Percentiles rank a stretch among this genome's conserved stretches.
These are phyloP conservation scores for Coelastrella sp. DNA, from an alignment of 139 green algal genomes.

Conservation along the genomic window DNA sequence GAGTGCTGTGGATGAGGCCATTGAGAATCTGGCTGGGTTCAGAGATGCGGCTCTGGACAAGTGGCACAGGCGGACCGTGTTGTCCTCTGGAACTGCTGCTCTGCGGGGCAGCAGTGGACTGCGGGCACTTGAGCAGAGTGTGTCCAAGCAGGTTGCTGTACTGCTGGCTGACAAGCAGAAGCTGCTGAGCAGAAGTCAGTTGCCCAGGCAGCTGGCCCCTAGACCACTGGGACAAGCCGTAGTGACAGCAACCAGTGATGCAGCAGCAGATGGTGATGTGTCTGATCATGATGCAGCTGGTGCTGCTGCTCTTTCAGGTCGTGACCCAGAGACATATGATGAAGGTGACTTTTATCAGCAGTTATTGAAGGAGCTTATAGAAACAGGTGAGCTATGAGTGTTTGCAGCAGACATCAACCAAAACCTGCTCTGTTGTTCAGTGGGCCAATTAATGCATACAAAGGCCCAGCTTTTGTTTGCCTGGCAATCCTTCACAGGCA, in stretches of 20 bases:
- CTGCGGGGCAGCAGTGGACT: conserved; percentile 62
- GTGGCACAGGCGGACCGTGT: conserved; percentile 85
- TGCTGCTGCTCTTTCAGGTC: background rate
- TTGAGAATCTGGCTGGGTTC: conserved; percentile 61
- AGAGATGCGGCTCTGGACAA: conserved; percentile 80
- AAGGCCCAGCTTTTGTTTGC: too few relatives aligned
- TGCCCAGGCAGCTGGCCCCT: conserved; percentile 52
- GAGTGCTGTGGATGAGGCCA: conserved; percentile 28
- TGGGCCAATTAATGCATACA: too few relatives aligned
- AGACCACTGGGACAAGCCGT: conserved; percentile 46
- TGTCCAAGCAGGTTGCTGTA: conserved; percentile 67
- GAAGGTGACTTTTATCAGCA: conserved; percentile 94
- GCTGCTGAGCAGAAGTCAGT: conserved; percentile 49
- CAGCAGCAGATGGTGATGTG: conserved; percentile 5
- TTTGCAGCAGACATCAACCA: too few relatives aligned
- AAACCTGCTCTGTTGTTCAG: too few relatives aligned
- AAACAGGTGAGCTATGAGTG: conserved; percentile 57
- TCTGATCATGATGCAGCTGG: background rate
- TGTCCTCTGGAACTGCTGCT: conserved; percentile 62
- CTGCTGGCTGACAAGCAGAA: conserved; percentile 29
- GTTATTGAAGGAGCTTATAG: conserved; percentile 93
- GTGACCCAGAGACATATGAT: conserved; percentile 88
- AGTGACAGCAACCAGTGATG: background rate
- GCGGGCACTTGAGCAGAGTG: conserved; percentile 78
- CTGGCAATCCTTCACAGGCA: too few relatives aligned